Base-by-base conservation (phyloP, 805 yeast genomes). In the Teunomyces gatunensis region DNA sequence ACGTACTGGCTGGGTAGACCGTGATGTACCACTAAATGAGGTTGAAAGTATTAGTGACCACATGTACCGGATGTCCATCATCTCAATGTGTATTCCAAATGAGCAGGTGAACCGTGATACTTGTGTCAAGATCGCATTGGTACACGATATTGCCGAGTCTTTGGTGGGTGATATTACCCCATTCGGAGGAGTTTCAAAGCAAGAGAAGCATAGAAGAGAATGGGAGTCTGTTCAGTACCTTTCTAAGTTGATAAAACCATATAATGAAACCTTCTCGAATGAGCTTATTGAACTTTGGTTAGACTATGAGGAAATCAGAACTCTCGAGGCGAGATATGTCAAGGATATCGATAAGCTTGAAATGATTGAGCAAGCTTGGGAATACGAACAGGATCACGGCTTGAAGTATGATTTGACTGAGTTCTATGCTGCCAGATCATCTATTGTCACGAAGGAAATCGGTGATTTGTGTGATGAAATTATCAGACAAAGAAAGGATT, bases 1-100 rank as follows among this genome's bases (percentile, higher is more conserved):
- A 55, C 78, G 99, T 63, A 92, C 99, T 0, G 99, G 99, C 2
- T 92, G 98, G 98, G 67, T 92, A 17, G 92, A 89, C 61, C 81
- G 80, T 58, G 69, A 70, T 3, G 56, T 73, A 13, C 77, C 80
- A 9, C 61, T 73, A 13, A 73, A 73, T 1, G 57, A 72, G 21
- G 83, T 84, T 2, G 88, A 89, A 65, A 80, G 87, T 44, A 89
- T 90, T 44, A 79, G 89, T n/a, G 97, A 91, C 67, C 97, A 92
- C 65, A 91, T 91, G 96, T 91, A 92, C 63, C 76, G 99, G 48
- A 91, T 92, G 97, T 82, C 89, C 4, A 72, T 91, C 17, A 81
- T 89, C 37, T 75, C 92, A 18, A 80, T 90, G 85, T 65, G 89
- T 20, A 76, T 89, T 37, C 79, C 80, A 15, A 56, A 76, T 44